Base-by-base conservation (phyloP, 2,329 filamentous ascomycete species). In the Clonostachys rhizophaga region DNA sequence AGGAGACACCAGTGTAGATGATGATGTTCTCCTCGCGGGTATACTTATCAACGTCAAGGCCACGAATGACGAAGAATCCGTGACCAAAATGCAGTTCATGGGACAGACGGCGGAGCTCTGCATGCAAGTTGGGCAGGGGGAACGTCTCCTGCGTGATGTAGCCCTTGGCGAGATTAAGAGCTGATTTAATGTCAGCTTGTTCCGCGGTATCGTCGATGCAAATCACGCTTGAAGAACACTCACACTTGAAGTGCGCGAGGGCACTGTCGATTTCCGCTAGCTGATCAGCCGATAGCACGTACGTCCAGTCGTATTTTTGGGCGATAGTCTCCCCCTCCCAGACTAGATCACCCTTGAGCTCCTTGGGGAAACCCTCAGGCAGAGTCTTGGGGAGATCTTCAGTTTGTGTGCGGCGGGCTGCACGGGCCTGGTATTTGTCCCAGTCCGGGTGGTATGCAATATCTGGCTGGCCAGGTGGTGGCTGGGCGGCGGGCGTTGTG, bases 11-110 rank as follows among this genome's bases (percentile, higher is more conserved):
- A 3, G 78, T 69, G 53, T 83, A 85, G 49, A 84, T 76, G 50
- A 77, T 73, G 30, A 81, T 56, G 49, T 80, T 82, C 2, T 84
- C 78, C 50, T 82, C 74, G n/a, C 72, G 71, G 0, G 67, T 69
- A 55, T 83, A 73, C 5, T 66, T 64, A 9, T 74, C 68, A 0
- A 81, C 73, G 2, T 72, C 69, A 1, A 86, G 57, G 6, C 83
- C 83, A 3, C 79, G 74, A 13, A 86, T 58, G 3, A 84, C 79
- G 42, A 77, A 78, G 65, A 86, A 84, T 3, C 83, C 83, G 43
- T 75, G 72, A 3, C 81, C 79, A 30, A 66, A 61, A 57, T 84
- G 79, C 2, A 85, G 59, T 49, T 83, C 78, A 10, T 65, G 55
- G 0, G 79, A 81, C 8, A 83, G 59, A 0, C 63, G 61, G 4